phyloP scores from a whole-genome alignment of 2,329 filamentous ascomycete species.

The Xylariaceae sp. region DNA sequence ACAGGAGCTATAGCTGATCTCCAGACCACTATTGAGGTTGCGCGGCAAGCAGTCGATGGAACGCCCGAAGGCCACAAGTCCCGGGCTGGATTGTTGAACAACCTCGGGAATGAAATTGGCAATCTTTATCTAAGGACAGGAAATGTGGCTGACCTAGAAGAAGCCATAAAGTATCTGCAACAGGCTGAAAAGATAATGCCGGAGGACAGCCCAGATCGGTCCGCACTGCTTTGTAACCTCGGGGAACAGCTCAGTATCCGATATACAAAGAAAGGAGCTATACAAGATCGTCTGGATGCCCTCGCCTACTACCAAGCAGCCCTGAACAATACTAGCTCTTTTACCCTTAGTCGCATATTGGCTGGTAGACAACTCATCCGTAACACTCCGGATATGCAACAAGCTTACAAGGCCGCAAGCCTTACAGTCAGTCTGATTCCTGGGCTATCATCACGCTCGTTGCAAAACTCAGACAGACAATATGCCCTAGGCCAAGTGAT shows the following conservation, averaged over 20 bases:
- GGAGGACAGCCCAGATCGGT: background rate
- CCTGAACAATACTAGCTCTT: background rate
- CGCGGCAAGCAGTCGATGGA: background rate
- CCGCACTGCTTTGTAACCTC: background rate
- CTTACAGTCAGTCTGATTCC: background rate
- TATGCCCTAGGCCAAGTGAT: background rate
- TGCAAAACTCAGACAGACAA: background rate
- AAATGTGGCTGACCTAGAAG: background rate
- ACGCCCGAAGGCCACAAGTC: background rate
- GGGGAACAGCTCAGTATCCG: background rate
- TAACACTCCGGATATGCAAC: constrained; percentile 9
- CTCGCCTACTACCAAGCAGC: background rate
- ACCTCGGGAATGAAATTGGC: background rate
- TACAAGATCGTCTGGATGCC: background rate
- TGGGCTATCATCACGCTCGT: background rate
- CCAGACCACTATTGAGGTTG: background rate
- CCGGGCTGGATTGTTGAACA: background rate
- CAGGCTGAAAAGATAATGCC: background rate
- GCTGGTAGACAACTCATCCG: background rate
- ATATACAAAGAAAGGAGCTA: background rate
- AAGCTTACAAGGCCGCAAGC: constrained; percentile 21
- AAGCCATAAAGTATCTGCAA: background rate
- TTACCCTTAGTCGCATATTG: background rate
- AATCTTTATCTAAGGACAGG: background rate
- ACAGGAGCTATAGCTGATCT: background rate